Evolutionary conservation across 2,329 filamentous ascomycete genomes (phyloP).

Genomic region (Penicillium sp.): DNA sequence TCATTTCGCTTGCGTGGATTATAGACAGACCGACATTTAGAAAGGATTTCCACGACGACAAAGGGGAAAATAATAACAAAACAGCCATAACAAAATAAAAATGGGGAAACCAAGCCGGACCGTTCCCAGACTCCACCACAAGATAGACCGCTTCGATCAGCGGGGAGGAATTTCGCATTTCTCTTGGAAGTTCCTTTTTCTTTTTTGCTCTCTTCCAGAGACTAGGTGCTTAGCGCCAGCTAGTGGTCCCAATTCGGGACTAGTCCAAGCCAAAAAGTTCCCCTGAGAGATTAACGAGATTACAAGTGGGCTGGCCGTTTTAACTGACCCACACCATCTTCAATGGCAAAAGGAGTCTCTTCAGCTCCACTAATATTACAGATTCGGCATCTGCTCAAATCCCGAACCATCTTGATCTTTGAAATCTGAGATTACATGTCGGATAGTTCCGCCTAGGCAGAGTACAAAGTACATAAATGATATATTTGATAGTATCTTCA

Average conservation of each 20-base stretch:
- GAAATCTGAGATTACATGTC: neutral
- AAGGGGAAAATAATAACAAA: neutral
- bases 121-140: conserved; percentile 22
- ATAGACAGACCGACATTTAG: conserved; percentile 6
- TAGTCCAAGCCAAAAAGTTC: neutral
- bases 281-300: conserved; percentile 9
- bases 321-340: conserved; percentile 14
- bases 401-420: conserved; percentile 14
- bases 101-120: conserved; percentile 18
- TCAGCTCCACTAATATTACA: conserved; percentile 14
- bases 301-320: conserved; percentile 14
- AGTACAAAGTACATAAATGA: neutral
- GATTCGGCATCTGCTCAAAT: conserved; percentile 15
- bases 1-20: conserved; percentile 1
- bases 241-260: neutral
- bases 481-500: neutral
- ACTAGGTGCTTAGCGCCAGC: neutral
- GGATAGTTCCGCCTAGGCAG: neutral
- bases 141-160: conserved; percentile 24
- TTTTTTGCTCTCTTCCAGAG: neutral
- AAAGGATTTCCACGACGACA: conserved; percentile 1
- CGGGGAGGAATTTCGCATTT: conserved; percentile 10
- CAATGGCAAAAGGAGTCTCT: conserved; percentile 14
- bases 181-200: neutral
- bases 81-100: conserved; percentile 1